Evolutionary conservation across 257 asterid species (phyloP).

Genomic region (Rubia yunnanensis): DNA sequence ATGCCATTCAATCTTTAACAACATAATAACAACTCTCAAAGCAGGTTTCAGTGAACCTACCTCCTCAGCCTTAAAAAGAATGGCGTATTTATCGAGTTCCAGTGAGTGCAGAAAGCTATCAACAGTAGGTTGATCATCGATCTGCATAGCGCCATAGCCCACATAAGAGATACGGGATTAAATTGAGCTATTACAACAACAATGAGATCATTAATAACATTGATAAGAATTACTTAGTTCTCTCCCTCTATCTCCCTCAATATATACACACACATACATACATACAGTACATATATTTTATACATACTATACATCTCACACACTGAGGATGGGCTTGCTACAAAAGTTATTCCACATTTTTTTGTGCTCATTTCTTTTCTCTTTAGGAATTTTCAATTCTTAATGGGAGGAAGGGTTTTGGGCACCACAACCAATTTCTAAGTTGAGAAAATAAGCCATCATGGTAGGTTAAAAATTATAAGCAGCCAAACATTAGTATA

Average conservation of each 20-base stretch:
- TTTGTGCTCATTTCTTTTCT: neutral
- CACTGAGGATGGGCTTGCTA: neutral
- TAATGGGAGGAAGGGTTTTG: neutral
- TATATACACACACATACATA: too few species aligned
- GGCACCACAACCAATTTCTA: neutral
- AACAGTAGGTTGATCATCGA: constrained; percentile 57
- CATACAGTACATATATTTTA: too few species aligned
- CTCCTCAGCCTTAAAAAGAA: constrained; percentile 88
- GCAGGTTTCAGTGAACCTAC: constrained; percentile 28
- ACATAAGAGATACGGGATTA: neutral
- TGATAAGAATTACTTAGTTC: neutral
- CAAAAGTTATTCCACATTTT: neutral
- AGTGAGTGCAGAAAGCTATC: constrained; percentile 71
- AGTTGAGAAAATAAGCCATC: neutral
- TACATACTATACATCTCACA: too few species aligned
- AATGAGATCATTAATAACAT: neutral
- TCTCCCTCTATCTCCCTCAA: neutral
- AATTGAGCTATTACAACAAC: neutral
- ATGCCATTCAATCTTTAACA: neutral
- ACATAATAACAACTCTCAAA: constrained; percentile 1
- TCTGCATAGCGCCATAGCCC: constrained; percentile 41
- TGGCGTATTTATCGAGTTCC: constrained; percentile 70
- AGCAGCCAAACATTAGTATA: neutral
- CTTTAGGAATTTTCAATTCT: too few species aligned
- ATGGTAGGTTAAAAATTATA: neutral